Evolutionary conservation across 169 alveolate species (phyloP).

Genomic region (Eimeria necatrix): DNA sequence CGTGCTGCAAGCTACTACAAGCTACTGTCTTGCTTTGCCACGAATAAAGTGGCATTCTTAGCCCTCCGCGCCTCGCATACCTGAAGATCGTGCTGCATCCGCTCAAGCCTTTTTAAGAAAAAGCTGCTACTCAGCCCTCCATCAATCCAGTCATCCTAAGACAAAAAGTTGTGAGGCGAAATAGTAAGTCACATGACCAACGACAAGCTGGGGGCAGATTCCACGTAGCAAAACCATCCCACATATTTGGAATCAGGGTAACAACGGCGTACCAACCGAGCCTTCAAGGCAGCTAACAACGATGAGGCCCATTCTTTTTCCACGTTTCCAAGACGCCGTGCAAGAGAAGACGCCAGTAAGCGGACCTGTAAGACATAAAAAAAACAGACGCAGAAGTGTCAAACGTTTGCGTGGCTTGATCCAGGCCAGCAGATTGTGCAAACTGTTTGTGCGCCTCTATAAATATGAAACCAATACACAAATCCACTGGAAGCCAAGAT

Average conservation of each 20-base stretch:
- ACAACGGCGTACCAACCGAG: slow-evolving; percentile 52
- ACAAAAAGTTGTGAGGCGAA: not conserved
- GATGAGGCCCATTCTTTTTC: slow-evolving; percentile 73
- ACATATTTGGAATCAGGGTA: not conserved
- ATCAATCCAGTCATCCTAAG: slow-evolving; percentile 73
- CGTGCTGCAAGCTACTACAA: too few species aligned
- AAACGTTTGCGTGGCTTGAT: too few species aligned
- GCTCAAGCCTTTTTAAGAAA: slow-evolving; percentile 56
- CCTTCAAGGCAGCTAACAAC: slow-evolving; percentile 69
- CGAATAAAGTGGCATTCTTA: too few species aligned
- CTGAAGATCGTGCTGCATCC: slow-evolving; percentile 68
- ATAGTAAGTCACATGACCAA: too few species aligned
- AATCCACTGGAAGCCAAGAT: not conserved
- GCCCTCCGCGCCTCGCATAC: not conserved
- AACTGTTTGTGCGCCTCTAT: too few species aligned
- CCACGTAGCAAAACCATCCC: too few species aligned
- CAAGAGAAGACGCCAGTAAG: slow-evolving; percentile 70
- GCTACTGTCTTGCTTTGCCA: too few species aligned
- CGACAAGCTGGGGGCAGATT: too few species aligned
- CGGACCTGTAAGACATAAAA: slow-evolving; percentile 33
- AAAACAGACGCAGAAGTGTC: not conserved
- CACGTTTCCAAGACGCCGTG: slow-evolving; percentile 78
- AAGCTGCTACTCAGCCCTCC: slow-evolving; percentile 74
- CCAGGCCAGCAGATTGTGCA: too few species aligned
- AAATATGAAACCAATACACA: too few species aligned